A percentile compares a stretch with the other conserved stretches of the same genome.
These are phyloP conservation scores for Fomitopsis serialis DNA, from an alignment of 768 basidiomycete species.

Conservation along the genomic window DNA sequence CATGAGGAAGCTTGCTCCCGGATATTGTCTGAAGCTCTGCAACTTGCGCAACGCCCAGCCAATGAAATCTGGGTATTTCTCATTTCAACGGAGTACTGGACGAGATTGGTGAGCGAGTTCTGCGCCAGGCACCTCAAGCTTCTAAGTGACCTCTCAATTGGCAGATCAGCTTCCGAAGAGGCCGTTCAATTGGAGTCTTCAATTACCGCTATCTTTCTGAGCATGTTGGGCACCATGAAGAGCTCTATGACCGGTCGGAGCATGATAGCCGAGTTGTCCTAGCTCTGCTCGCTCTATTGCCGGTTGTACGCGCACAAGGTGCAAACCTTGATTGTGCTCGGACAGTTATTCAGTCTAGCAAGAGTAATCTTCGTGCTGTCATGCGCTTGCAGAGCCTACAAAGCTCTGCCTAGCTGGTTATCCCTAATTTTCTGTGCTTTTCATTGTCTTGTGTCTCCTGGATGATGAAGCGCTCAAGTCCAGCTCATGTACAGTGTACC, in stretches of 20 bases:
- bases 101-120: constrained; percentile 6
- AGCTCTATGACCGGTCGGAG: background rate
- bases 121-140: background rate
- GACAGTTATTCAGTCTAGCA: constrained; percentile 5
- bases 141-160: background rate
- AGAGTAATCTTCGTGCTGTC: constrained; percentile 8
- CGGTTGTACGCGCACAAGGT: background rate
- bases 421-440: constrained; percentile 6
- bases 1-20: constrained; percentile 19
- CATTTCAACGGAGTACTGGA: constrained; percentile 6
- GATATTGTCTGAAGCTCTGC: constrained; percentile 1
- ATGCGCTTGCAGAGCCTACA: constrained; percentile 12
- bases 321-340: background rate
- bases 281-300: background rate
- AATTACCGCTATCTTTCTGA: background rate
- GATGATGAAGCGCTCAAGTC: background rate
- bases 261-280: background rate
- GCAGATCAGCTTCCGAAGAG: background rate
- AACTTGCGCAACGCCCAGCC: background rate
- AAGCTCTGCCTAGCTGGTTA: background rate
- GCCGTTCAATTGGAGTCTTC: background rate
- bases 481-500: background rate
- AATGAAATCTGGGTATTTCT: constrained; percentile 6
- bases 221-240: background rate
- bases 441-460: constrained; percentile 5